phyloP scores from a whole-genome alignment of 768 basidiomycete species.

The Panellus pusillus region DNA sequence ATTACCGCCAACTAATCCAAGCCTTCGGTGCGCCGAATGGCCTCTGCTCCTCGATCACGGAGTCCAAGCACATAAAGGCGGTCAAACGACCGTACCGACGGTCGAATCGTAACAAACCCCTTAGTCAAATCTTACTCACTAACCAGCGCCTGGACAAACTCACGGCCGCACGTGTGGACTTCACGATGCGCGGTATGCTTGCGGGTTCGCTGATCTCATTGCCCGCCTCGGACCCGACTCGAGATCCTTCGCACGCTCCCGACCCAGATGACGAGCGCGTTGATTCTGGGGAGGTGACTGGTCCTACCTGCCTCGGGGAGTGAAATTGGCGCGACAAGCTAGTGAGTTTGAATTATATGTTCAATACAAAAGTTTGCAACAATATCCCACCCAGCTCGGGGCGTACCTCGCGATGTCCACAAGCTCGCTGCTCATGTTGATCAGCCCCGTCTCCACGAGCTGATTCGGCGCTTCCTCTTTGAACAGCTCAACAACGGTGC shows the following conservation, averaged over 20 bases:
- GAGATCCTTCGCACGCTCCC: too few species aligned
- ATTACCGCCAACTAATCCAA: conserved; percentile 17
- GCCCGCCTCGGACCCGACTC: too few species aligned
- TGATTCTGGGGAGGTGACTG: background rate
- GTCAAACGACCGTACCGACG: conserved; percentile 33
- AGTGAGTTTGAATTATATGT: too few species aligned
- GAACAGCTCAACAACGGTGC: conserved; percentile 15
- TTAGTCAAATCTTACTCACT: conserved; percentile 32
- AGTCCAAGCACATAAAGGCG: conserved; percentile 34
- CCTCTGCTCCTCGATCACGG: conserved; percentile 36
- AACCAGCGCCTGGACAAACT: conserved; percentile 32
- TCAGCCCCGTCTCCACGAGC: conserved; percentile 13
- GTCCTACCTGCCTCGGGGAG: background rate
- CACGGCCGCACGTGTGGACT: conserved; percentile 16
- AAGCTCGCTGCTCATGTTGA: conserved; percentile 3
- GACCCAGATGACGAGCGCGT: background rate
- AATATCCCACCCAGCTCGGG: background rate
- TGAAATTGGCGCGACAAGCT: conserved; percentile 7
- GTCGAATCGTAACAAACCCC: conserved; percentile 26
- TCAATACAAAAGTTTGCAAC: background rate
- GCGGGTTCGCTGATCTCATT: background rate
- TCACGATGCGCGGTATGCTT: conserved; percentile 18
- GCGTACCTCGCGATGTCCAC: conserved; percentile 3
- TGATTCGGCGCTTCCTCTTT: conserved; percentile 19
- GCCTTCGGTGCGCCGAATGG: conserved; percentile 35